These are phyloP conservation scores for Alternaria incomplexa DNA, from an alignment of 2,329 filamentous ascomycete genomes.

Conservation along the genomic window DNA sequence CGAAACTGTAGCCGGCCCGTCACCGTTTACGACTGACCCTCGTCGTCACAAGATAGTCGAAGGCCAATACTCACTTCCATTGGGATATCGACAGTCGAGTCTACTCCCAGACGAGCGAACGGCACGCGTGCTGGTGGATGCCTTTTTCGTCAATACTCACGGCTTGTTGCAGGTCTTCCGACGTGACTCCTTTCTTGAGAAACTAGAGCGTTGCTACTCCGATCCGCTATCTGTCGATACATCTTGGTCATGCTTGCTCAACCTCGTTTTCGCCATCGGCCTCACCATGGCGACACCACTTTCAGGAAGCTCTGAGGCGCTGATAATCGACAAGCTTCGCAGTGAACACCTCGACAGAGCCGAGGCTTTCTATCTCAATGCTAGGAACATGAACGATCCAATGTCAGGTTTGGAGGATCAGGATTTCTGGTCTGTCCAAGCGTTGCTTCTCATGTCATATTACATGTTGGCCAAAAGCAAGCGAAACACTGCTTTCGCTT, in stretches of 20 bases:
- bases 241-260: conserved; percentile 64
- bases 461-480: conserved; percentile 69
- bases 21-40: conserved; percentile 64
- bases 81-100: conserved; percentile 56
- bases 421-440: conserved; percentile 70
- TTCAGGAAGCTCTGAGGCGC: conserved; percentile 58
- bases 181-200: conserved; percentile 56
- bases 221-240: conserved; percentile 59
- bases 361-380: conserved; percentile 68
- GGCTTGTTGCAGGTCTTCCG: conserved; percentile 68
- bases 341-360: conserved; percentile 59
- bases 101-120: conserved; percentile 63
- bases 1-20: conserved; percentile 60
- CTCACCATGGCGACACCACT: conserved; percentile 63
- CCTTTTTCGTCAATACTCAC: conserved; percentile 69
- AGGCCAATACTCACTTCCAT: conserved; percentile 57
- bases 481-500: conserved; percentile 67
- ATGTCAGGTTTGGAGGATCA: conserved; percentile 64
- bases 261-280: conserved; percentile 68
- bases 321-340: conserved; percentile 59
- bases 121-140: conserved; percentile 61
- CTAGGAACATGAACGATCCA: conserved; percentile 60
- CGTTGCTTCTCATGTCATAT: conserved; percentile 67
- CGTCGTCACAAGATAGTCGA: conserved; percentile 64
- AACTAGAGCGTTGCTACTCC: conserved; percentile 61